Evolutionary conservation across 1,284 basidiomycete species (phyloP).

Genomic region (Sphaerobolus stellatus): DNA sequence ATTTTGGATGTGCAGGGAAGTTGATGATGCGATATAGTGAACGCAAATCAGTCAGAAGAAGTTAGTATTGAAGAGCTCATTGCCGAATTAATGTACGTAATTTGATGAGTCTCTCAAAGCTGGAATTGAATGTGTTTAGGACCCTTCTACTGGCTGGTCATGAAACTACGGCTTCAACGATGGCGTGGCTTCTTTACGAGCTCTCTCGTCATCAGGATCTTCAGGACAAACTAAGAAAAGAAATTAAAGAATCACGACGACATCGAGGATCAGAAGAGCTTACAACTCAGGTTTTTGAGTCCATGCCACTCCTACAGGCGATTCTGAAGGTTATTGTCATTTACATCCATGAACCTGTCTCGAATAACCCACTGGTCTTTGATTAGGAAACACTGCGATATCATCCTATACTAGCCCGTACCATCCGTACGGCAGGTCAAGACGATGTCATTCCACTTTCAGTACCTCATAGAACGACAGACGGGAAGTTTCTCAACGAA

Average conservation of each 20-base stretch:
- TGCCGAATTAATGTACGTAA: background rate
- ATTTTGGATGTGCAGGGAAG: background rate
- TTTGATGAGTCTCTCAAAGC: background rate
- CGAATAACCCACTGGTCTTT: background rate
- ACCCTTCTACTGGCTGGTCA: conserved; percentile 40
- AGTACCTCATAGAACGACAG: conserved; percentile 31
- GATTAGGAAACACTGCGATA: conserved; percentile 42
- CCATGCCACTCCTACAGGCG: conserved; percentile 55
- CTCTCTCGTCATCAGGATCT: conserved; percentile 32
- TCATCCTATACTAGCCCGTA: conserved; percentile 40
- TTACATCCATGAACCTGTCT: background rate
- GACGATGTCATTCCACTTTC: conserved; percentile 47
- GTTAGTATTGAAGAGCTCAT: conserved; percentile 7
- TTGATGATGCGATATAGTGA: background rate
- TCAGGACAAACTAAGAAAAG: conserved; percentile 38
- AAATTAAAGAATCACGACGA: conserved; percentile 37
- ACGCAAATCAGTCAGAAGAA: conserved; percentile 3
- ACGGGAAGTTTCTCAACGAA: conserved; percentile 31
- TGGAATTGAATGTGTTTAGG: background rate
- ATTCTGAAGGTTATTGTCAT: conserved; percentile 41
- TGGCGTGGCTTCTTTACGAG: conserved; percentile 39
- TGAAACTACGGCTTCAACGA: conserved; percentile 40
- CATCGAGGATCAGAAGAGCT: conserved; percentile 36
- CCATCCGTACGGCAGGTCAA: conserved; percentile 35
- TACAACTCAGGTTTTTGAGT: conserved; percentile 46